Conservation (phyloP, 805 yeast genomes). For the Yarrowia bubula region DNA sequence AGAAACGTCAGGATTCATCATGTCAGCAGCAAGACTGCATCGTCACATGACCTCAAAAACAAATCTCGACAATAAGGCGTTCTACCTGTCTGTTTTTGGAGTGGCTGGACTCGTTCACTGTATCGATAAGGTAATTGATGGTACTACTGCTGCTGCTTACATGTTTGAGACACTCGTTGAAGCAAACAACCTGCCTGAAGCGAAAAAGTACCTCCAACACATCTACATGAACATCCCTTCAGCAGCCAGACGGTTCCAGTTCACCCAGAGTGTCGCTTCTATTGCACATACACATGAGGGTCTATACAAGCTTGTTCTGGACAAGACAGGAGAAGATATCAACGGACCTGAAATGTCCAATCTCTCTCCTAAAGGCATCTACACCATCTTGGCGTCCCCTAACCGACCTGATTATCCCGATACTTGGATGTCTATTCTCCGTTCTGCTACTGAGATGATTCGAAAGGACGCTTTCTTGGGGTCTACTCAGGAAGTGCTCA, state of each 20-base stretch:
- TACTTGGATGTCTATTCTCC: not conserved
- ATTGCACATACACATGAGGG: not conserved
- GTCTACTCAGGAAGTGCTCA: slow-evolving; percentile 6
- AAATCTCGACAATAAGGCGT: slow-evolving; percentile 1
- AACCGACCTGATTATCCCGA: not conserved
- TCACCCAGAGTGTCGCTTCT: slow-evolving; percentile 6
- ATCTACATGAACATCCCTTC: not conserved
- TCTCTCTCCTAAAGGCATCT: not conserved
- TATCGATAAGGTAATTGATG: not conserved
- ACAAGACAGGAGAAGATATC: not conserved
- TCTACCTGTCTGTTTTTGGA: not conserved
- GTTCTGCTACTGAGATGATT: not conserved
- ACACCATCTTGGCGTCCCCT: not conserved
- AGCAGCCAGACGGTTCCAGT: not conserved
- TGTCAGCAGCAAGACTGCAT: not conserved
- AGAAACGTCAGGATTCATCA: not conserved
- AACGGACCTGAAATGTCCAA: not conserved
- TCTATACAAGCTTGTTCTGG: slow-evolving; percentile 1
- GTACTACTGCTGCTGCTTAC: not conserved
- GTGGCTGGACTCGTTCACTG: not conserved
- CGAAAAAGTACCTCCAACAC: not conserved
- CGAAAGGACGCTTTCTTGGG: slow-evolving; percentile 4
- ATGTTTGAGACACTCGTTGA: slow-evolving; percentile 1
- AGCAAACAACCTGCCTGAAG: not conserved
- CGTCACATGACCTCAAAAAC: slow-evolving; percentile 12